Percentiles rank a stretch among this genome's conserved stretches.
Evolutionary conservation across 306 rosid genomes (phyloP).

Genomic region (Begonia peltatifolia): DNA sequence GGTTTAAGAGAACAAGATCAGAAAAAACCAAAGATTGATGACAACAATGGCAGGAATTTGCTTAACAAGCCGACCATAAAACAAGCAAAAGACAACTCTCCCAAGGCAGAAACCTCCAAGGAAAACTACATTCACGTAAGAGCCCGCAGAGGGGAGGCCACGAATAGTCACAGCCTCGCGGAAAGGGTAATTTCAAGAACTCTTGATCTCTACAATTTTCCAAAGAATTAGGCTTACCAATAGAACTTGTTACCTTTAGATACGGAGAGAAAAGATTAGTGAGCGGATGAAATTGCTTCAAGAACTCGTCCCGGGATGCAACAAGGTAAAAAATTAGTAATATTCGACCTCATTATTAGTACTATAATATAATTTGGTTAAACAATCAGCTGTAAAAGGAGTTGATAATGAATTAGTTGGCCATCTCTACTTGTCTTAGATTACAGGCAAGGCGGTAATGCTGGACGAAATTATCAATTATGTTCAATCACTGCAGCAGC

Average conservation of each 20-base stretch:
- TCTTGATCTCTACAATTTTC: background rate
- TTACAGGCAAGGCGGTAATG: slow-evolving; percentile 92
- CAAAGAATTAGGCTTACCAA: background rate
- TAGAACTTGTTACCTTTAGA: slow-evolving; percentile 28
- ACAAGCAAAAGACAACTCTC: slow-evolving; percentile 60
- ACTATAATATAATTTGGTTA: background rate
- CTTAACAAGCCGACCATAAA: slow-evolving; percentile 42
- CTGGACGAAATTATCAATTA: slow-evolving; percentile 93
- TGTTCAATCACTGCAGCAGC: slow-evolving; percentile 92
- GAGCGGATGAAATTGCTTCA: slow-evolving; percentile 93
- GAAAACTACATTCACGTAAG: slow-evolving; percentile 87
- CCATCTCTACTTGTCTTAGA: slow-evolving; percentile 18
- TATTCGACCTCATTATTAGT: background rate
- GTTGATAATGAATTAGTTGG: background rate
- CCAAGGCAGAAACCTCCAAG: slow-evolving; percentile 46
- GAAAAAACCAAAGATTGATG: slow-evolving; percentile 46
- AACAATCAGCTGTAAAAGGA: too few relatives aligned
- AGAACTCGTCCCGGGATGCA: slow-evolving; percentile 97
- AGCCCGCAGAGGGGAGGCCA: slow-evolving; percentile 93
- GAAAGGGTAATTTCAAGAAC: slow-evolving; percentile 52
- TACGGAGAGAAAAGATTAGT: slow-evolving; percentile 90
- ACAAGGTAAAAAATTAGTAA: slow-evolving; percentile 36
- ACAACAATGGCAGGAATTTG: slow-evolving; percentile 30
- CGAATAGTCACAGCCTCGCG: slow-evolving; percentile 92
- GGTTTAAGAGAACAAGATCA: slow-evolving; percentile 36